These are phyloP conservation scores for Arabis hirsuta DNA, from an alignment of 345 rosid genomes.

Conservation along the genomic window DNA sequence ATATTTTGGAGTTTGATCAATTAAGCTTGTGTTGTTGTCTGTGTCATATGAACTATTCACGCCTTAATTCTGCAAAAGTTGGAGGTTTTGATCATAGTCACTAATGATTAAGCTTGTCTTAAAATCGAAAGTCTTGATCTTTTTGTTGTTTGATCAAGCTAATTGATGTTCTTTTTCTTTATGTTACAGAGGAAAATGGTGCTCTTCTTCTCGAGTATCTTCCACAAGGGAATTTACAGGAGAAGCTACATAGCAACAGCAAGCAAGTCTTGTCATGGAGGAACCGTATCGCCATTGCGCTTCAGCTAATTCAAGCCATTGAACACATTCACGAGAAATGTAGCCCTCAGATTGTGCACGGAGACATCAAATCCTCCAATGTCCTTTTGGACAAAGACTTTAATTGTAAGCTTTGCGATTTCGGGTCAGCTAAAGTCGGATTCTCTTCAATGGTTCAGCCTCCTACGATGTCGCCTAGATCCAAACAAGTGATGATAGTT, in stretches of 20 bases:
- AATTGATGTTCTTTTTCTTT: background rate
- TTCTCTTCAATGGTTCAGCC: conserved; percentile 69
- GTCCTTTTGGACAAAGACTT: conserved; percentile 63
- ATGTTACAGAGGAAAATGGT: conserved; percentile 54
- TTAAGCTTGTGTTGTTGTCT: conserved; percentile 46
- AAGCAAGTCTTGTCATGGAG: conserved; percentile 64
- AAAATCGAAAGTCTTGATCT: conserved; percentile 6
- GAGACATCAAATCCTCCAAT: conserved; percentile 83
- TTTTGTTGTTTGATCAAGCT: background rate
- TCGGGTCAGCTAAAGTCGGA: conserved; percentile 87
- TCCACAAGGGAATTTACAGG: conserved; percentile 71
- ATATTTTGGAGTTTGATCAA: conserved; percentile 41
- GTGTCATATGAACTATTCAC: too few species aligned
- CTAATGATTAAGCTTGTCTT: conserved; percentile 42
- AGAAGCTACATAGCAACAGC: conserved; percentile 52
- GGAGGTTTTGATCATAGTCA: conserved; percentile 1
- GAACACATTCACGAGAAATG: conserved; percentile 77
- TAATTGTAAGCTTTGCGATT: conserved; percentile 84
- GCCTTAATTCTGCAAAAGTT: too few species aligned
- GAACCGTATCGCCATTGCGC: conserved; percentile 60
- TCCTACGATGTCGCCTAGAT: conserved; percentile 33
- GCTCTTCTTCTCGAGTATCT: conserved; percentile 75
- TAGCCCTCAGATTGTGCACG: conserved; percentile 71
- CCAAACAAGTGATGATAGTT: conserved; percentile 61
- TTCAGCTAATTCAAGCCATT: conserved; percentile 68